Conservation (phyloP, 169 alveolate genomes). For the Plasmodium gaboni region DNA sequence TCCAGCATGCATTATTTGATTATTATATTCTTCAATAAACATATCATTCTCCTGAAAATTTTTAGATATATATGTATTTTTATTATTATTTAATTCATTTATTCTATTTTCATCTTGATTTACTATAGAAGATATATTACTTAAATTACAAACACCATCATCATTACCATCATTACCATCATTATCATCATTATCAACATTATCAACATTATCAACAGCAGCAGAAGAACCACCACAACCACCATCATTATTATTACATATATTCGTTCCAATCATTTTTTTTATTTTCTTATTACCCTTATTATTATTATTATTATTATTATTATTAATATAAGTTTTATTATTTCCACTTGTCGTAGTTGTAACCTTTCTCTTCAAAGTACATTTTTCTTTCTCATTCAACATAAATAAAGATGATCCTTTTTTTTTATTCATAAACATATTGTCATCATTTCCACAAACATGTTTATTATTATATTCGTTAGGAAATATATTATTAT, state of each 20-base stretch:
- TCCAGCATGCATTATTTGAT: no score
- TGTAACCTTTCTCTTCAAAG: neutral
- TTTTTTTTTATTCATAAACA: neutral
- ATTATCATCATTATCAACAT: neutral
- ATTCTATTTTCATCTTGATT: no score
- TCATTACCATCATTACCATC: neutral
- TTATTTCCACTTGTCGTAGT: no score
- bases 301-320: neutral
- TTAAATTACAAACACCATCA: neutral
- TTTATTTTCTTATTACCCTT: neutral
- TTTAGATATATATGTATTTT: no score
- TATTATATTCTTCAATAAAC: no score
- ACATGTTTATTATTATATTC: no score
- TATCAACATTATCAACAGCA: neutral
- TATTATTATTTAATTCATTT: no score
- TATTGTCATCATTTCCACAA: no score
- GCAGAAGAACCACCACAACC: neutral
- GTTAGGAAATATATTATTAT: no score
- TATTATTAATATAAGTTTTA: neutral
- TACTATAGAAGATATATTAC: neutral
- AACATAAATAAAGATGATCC: neutral
- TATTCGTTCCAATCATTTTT: neutral
- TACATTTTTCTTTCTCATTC: conserved; percentile 1
- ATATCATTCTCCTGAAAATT: no score
- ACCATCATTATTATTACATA: neutral